Conservation (phyloP, 2,329 filamentous ascomycete species). For the Chrysoporthe austroafricana region DNA sequence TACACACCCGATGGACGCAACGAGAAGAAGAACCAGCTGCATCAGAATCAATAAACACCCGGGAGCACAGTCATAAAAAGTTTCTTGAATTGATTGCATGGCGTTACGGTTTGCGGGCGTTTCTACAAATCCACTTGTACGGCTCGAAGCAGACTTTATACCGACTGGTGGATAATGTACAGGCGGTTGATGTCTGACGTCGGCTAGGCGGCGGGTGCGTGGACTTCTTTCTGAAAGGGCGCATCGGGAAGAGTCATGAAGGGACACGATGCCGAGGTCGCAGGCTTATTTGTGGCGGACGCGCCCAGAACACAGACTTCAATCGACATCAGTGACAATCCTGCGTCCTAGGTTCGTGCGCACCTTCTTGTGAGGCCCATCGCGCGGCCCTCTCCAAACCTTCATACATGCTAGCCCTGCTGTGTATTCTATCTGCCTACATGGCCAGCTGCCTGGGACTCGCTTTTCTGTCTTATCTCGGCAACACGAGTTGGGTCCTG, state of each 20-base stretch:
- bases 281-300: background rate
- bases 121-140: conserved; percentile 7
- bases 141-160: background rate
- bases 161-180: background rate
- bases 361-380: background rate
- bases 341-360: no score
- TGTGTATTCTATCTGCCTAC: background rate
- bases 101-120: conserved; percentile 21
- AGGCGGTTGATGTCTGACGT: background rate
- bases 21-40: conserved; percentile 60
- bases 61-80: conserved; percentile 5
- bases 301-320: background rate
- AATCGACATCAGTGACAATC: conserved; percentile 2
- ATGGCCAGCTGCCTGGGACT: background rate
- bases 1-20: conserved; percentile 67
- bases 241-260: background rate
- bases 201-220: background rate
- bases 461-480: background rate
- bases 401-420: background rate
- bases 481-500: background rate
- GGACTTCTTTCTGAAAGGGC: background rate
- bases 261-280: background rate
- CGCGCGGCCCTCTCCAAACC: background rate
- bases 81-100: conserved; percentile 17
- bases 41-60: conserved; percentile 25